Conservation (phyloP, 257 asterid genomes). For the Solanum virginianum region DNA sequence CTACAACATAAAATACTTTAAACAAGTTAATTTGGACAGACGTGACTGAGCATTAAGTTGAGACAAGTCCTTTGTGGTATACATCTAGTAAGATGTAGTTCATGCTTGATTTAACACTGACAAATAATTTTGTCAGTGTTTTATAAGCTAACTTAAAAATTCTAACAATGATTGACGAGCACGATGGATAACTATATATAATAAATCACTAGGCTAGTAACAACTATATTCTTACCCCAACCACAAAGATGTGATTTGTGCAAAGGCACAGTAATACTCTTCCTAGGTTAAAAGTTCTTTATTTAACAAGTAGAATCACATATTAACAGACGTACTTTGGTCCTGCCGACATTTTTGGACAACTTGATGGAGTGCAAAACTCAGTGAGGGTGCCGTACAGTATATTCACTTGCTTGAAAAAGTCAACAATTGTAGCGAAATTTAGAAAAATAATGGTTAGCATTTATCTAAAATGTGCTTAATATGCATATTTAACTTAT, state of each 20-base stretch:
- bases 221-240: background rate
- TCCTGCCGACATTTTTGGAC: slow-evolving; percentile 91
- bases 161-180: background rate
- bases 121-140: background rate
- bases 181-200: too few relatives aligned
- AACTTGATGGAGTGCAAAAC: slow-evolving; percentile 75
- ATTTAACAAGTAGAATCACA: background rate
- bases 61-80: background rate
- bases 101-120: background rate
- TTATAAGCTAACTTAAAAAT: too few relatives aligned
- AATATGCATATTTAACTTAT: too few relatives aligned
- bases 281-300: background rate
- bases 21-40: background rate
- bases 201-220: too few relatives aligned
- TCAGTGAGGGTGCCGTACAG: slow-evolving; percentile 86
- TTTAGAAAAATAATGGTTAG: slow-evolving; percentile 8
- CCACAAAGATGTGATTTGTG: background rate
- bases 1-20: background rate
- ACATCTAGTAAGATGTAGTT: background rate
- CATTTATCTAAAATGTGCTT: slow-evolving; percentile 1
- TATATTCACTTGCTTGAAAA: slow-evolving; percentile 86
- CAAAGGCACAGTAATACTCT: too few relatives aligned
- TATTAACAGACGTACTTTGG: slow-evolving; percentile 48
- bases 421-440: slow-evolving; percentile 56
- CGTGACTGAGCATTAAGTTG: background rate